These are phyloP conservation scores for Kondoa subrosea DNA, from an alignment of 768 basidiomycete species.

Conservation along the genomic window DNA sequence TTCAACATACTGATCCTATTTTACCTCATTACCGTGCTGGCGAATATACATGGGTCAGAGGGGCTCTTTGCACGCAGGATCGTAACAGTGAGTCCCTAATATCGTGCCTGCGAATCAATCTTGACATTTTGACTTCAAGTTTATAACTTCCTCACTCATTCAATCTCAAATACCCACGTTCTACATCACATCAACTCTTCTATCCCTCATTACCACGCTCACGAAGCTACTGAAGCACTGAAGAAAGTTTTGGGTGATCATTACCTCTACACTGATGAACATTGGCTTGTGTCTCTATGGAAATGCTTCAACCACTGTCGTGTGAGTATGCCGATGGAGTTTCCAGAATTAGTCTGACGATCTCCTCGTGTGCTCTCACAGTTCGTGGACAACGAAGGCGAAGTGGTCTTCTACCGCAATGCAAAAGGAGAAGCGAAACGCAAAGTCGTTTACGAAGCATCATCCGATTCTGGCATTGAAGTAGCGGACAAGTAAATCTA, in stretches of 20 bases:
- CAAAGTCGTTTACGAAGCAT: conserved; percentile 38
- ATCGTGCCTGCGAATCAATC: no score
- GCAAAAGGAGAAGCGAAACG: conserved; percentile 57
- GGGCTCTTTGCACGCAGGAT: conserved; percentile 81
- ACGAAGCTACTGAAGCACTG: conserved; percentile 65
- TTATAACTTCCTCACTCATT: conserved; percentile 54
- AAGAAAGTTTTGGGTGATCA: conserved; percentile 52
- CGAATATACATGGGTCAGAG: conserved; percentile 83
- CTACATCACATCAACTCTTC: conserved; percentile 38
- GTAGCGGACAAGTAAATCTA: background rate
- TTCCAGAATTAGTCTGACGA: no score
- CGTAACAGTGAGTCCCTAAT: conserved; percentile 39
- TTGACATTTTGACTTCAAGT: no score
- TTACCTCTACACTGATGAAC: conserved; percentile 32
- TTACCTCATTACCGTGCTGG: conserved; percentile 81
- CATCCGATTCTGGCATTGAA: background rate
- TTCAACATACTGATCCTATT: conserved; percentile 79
- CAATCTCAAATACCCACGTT: conserved; percentile 45
- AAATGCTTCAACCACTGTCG: conserved; percentile 42
- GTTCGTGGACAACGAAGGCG: conserved; percentile 86
- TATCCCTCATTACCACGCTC: conserved; percentile 71
- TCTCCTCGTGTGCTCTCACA: no score
- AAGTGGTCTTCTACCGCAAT: conserved; percentile 83
- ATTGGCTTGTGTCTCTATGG: conserved; percentile 44
- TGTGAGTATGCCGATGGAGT: no score